A percentile compares a stretch with the other conserved stretches of the same genome.
Evolutionary conservation across 192 early-diverging fungal genomes (phyloP).

Genomic region (Funneliformis geosporum): DNA sequence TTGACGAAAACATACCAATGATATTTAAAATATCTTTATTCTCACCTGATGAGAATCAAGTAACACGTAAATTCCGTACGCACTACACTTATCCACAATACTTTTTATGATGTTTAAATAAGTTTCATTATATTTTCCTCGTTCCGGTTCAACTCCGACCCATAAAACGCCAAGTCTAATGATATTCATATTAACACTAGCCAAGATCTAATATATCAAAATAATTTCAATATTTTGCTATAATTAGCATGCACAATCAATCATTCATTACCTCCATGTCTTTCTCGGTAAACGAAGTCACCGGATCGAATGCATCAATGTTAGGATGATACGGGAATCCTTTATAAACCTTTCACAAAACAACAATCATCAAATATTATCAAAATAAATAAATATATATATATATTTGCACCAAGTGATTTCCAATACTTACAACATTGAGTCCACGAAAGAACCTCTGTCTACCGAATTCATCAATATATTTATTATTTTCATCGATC

Average conservation of each 20-base stretch:
- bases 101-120: constrained; percentile 54
- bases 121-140: constrained; percentile 56
- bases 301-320: constrained; percentile 46
- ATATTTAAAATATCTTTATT: constrained; percentile 42
- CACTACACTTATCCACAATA: constrained; percentile 53
- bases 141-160: constrained; percentile 64
- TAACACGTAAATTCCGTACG: constrained; percentile 60
- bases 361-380: neutral
- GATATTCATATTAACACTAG: constrained; percentile 33
- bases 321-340: constrained; percentile 48
- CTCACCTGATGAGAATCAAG: constrained; percentile 62
- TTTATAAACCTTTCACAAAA: constrained; percentile 44
- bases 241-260: constrained; percentile 40
- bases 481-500: constrained; percentile 14
- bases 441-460: constrained; percentile 58
- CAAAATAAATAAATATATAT: neutral
- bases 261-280: constrained; percentile 46
- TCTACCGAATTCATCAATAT: constrained; percentile 53
- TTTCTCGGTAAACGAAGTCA: constrained; percentile 47
- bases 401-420: neutral
- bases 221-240: constrained; percentile 12
- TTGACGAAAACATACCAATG: too few relatives aligned
- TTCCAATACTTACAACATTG: constrained; percentile 43
- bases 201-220: constrained; percentile 13
- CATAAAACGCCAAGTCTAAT: constrained; percentile 54